Conservation (phyloP, 75 land plant genomes). For the Selaginella moellendorffii region DNA sequence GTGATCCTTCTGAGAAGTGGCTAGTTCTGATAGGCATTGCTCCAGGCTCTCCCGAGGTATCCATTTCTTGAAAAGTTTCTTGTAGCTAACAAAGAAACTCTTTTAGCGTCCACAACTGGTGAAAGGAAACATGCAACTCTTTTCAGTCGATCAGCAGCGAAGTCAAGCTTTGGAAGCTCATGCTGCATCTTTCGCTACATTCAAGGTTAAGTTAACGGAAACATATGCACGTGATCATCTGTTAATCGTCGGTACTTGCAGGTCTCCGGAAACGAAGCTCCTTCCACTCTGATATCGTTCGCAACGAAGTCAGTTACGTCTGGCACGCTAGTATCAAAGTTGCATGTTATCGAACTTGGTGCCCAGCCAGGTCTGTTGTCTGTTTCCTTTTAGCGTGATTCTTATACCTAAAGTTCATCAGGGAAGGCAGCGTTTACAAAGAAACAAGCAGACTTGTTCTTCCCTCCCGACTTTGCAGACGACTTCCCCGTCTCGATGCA, state of each 20-base stretch:
- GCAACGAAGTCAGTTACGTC: conserved; percentile 57
- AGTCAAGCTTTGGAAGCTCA: conserved; percentile 99
- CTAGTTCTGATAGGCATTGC: background rate
- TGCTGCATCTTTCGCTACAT: conserved; percentile 90
- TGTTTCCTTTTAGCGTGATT: background rate
- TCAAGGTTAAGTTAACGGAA: conserved; percentile 32
- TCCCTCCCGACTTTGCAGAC: conserved; percentile 95
- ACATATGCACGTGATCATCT: background rate
- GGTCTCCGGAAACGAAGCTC: conserved; percentile 81
- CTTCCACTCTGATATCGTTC: conserved; percentile 67
- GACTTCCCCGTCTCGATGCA: conserved; percentile 98
- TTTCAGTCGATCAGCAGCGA: conserved; percentile 32
- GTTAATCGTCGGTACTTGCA: conserved; percentile 11
- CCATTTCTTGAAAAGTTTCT: background rate
- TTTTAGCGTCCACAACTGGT: background rate
- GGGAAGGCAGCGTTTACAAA: conserved; percentile 81
- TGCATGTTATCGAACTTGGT: conserved; percentile 96
- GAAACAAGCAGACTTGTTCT: conserved; percentile 96
- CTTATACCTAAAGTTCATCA: conserved; percentile 17
- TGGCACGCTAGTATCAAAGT: conserved; percentile 75
- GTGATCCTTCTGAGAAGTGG: conserved; percentile 9
- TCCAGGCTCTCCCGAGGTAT: conserved; percentile 6
- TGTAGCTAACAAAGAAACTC: background rate
- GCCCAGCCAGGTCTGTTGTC: conserved; percentile 73
- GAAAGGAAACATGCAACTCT: conserved; percentile 10